phyloP scores from a whole-genome alignment of 2,329 filamentous ascomycete species.

The Colletotrichum camelliae region DNA sequence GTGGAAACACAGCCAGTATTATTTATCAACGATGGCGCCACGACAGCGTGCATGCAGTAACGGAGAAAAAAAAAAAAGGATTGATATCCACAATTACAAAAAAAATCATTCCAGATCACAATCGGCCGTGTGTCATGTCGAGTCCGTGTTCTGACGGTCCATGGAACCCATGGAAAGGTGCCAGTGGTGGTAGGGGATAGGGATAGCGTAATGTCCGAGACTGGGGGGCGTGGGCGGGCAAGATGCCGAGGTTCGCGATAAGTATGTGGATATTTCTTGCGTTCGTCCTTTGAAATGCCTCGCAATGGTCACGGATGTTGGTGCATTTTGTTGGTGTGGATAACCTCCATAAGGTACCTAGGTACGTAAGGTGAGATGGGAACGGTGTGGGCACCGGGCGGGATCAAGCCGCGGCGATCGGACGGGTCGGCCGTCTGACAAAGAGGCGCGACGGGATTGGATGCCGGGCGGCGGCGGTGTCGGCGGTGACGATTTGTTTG shows the following conservation, averaged over 20 bases:
- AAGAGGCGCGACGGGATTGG: constrained; percentile 15
- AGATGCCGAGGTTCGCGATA: constrained; percentile 16
- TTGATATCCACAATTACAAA: constrained; percentile 14
- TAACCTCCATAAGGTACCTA: neutral
- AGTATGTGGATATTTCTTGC: neutral
- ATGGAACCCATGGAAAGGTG: neutral
- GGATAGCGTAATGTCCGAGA: constrained; percentile 13
- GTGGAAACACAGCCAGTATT: neutral
- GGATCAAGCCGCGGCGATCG: neutral
- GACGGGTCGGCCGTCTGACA: constrained; percentile 3
- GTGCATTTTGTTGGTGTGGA: neutral
- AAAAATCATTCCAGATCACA: neutral
- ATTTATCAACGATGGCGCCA: constrained; percentile 11
- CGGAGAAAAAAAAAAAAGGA: neutral
- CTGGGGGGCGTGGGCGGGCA: neutral
- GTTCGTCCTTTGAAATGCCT: neutral
- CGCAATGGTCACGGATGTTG: neutral
- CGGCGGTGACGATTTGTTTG: neutral
- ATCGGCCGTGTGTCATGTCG: neutral
- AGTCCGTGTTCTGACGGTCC: neutral
- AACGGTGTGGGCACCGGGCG: neutral
- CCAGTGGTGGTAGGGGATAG: neutral
- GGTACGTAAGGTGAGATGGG: neutral
- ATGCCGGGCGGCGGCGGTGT: neutral
- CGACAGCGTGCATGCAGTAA: neutral